A percentile compares a stretch with the other conserved stretches of the same genome.
Conservation (phyloP, 768 basidiomycete species). For the Hydnomerulius pinastri region DNA sequence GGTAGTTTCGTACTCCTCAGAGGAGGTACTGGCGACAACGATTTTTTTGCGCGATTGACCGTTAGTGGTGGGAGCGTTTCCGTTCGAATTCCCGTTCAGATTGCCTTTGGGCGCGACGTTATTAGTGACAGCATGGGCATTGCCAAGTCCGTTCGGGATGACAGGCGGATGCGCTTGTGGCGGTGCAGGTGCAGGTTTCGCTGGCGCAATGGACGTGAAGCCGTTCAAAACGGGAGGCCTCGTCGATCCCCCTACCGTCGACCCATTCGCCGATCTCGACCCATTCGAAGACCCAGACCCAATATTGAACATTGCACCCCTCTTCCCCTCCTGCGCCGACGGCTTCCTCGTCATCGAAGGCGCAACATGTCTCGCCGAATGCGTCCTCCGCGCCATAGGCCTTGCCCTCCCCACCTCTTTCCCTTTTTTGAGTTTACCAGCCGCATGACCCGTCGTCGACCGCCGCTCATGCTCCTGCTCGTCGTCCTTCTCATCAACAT, state of each 20-base stretch:
- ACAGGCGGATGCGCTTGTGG: slow-evolving; percentile 19
- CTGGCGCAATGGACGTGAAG: slow-evolving; percentile 7
- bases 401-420: slow-evolving; percentile 34
- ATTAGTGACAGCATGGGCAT: slow-evolving; percentile 1
- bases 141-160: slow-evolving; percentile 13
- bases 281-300: slow-evolving; percentile 62
- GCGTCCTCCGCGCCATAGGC: slow-evolving; percentile 26
- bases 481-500: slow-evolving; percentile 20
- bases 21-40: slow-evolving; percentile 48
- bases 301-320: slow-evolving; percentile 51
- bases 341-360: slow-evolving; percentile 30
- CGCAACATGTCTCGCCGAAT: slow-evolving; percentile 31
- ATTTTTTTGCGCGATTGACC: slow-evolving; percentile 42
- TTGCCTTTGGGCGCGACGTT: slow-evolving; percentile 18
- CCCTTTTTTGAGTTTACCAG: slow-evolving; percentile 30
- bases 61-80: slow-evolving; percentile 15
- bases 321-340: slow-evolving; percentile 24
- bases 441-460: slow-evolving; percentile 15
- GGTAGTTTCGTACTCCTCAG: slow-evolving; percentile 52
- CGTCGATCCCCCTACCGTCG: slow-evolving; percentile 16
- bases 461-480: slow-evolving; percentile 19
- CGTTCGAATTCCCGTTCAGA: slow-evolving; percentile 15
- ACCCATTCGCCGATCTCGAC: slow-evolving; percentile 27
- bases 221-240: slow-evolving; percentile 8
- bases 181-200: slow-evolving; percentile 8